phyloP scores from a whole-genome alignment of 768 basidiomycete genomes.

The Udeniomyces megalosporus region DNA sequence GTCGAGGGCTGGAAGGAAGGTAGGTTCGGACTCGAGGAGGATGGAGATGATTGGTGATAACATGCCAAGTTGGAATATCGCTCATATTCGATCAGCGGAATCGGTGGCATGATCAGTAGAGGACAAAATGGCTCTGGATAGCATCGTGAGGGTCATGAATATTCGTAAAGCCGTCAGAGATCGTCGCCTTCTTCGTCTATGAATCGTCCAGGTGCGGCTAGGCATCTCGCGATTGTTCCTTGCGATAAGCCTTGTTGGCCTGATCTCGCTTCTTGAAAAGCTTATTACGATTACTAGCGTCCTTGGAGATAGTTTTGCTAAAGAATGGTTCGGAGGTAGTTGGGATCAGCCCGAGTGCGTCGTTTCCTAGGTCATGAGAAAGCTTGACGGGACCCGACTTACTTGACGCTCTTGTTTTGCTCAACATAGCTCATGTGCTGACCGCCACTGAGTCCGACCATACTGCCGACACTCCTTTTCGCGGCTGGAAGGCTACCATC shows the following conservation, averaged over 20 bases:
- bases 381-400: slow-evolving; percentile 14
- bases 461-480: slow-evolving; percentile 26
- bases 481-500: slow-evolving; percentile 19
- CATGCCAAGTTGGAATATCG: no score
- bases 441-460: slow-evolving; percentile 28
- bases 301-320: slow-evolving; percentile 33
- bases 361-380: neutral
- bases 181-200: neutral
- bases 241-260: slow-evolving; percentile 37
- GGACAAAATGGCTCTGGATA: no score
- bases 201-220: no score
- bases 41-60: neutral
- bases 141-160: no score
- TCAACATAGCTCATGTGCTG: slow-evolving; percentile 31
- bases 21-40: neutral
- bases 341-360: no score
- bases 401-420: slow-evolving; percentile 30
- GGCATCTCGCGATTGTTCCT: neutral
- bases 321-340: no score
- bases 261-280: slow-evolving; percentile 70
- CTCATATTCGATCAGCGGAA: no score
- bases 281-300: slow-evolving; percentile 46
- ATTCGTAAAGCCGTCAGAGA: neutral
- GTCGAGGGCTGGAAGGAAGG: no score
- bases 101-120: no score